Evolutionary conservation across 305 asterid species (phyloP).

Genomic region (Rubia tinctorum): DNA sequence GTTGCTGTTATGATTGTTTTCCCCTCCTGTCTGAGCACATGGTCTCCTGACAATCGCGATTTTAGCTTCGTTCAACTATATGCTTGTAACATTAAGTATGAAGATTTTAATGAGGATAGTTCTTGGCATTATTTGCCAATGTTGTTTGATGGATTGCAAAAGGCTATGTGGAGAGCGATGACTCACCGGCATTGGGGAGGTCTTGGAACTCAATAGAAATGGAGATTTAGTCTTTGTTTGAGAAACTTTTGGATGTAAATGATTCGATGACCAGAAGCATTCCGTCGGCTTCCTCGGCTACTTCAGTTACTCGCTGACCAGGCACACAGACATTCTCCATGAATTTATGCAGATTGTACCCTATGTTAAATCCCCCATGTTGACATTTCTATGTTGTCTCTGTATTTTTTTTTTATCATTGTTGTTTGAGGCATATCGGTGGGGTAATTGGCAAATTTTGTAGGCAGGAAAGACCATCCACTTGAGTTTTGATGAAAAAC

Average conservation of each 20-base stretch:
- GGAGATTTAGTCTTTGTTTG: slow-evolving; percentile 29
- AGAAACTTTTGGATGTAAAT: slow-evolving; percentile 82
- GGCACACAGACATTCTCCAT: slow-evolving; percentile 89
- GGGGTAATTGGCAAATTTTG: background rate
- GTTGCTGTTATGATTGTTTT: no score
- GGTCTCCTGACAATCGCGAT: no score
- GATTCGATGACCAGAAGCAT: slow-evolving; percentile 98
- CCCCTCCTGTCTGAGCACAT: no score
- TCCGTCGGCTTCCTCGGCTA: slow-evolving; percentile 73
- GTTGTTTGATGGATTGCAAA: slow-evolving; percentile 16
- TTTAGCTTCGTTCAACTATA: no score
- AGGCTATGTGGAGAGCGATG: slow-evolving; percentile 72
- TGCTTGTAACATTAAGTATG: no score
- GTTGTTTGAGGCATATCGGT: background rate
- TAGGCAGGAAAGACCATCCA: background rate
- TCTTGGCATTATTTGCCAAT: background rate
- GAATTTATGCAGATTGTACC: slow-evolving; percentile 80
- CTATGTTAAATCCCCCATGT: background rate
- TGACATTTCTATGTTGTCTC: background rate
- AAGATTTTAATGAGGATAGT: no score
- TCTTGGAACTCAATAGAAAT: slow-evolving; percentile 96
- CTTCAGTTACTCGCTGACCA: slow-evolving; percentile 87
- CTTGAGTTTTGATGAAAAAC: background rate
- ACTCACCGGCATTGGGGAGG: slow-evolving; percentile 88
- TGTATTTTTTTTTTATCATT: background rate